Evolutionary conservation across 1,284 basidiomycete species (phyloP).

Genomic region (Polyporus tsugae): DNA sequence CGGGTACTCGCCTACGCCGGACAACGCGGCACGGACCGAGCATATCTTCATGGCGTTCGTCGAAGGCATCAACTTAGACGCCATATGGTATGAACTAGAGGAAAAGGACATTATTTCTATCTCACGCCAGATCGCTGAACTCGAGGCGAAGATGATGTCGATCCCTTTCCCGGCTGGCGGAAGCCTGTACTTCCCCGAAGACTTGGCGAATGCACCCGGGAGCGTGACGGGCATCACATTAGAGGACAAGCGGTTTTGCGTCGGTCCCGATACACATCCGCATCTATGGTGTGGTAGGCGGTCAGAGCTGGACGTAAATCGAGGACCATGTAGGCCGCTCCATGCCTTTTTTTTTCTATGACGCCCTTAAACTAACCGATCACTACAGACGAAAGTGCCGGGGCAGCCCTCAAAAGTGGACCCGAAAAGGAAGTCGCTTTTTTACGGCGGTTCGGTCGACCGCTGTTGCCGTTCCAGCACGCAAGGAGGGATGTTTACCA

Average conservation of each 20-base stretch:
- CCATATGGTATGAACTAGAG: conserved; percentile 52
- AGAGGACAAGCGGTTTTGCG: conserved; percentile 52
- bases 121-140: conserved; percentile 52
- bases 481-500: conserved; percentile 52
- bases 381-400: conserved; percentile 51
- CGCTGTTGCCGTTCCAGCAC: conserved; percentile 56
- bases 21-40: conserved; percentile 58
- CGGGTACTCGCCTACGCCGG: conserved; percentile 54
- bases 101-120: conserved; percentile 53
- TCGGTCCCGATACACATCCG: conserved; percentile 55
- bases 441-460: conserved; percentile 58
- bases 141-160: conserved; percentile 60
- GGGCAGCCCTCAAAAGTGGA: conserved; percentile 52
- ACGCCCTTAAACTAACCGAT: conserved; percentile 32
- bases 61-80: conserved; percentile 50
- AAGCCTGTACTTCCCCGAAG: conserved; percentile 57
- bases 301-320: conserved; percentile 52
- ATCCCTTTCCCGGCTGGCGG: conserved; percentile 59
- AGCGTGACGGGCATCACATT: conserved; percentile 43
- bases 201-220: conserved; percentile 48
- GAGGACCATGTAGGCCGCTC: conserved; percentile 56
- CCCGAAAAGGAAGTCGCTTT: conserved; percentile 58
- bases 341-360: conserved; percentile 18
- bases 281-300: conserved; percentile 58
- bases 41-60: conserved; percentile 64